Percentiles rank a stretch among this genome's conserved stretches.
These are phyloP conservation scores for Smallanthus sonchifolius DNA, from an alignment of 129 eudicot genomes.

Conservation along the genomic window DNA sequence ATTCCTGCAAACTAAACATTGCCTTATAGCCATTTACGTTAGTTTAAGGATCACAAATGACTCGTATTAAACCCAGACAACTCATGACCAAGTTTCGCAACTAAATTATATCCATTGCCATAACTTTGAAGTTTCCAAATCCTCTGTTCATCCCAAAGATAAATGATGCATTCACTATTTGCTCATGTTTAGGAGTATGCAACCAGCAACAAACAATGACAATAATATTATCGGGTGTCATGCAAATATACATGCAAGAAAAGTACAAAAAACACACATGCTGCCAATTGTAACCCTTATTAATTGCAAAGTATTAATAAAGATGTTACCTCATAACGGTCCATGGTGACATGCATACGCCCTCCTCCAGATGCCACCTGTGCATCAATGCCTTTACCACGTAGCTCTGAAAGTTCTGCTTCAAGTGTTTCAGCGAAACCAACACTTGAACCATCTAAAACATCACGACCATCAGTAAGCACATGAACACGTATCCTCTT, in stretches of 20 bases:
- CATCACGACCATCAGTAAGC: constrained; percentile 97
- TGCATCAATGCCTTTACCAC: constrained; percentile 76
- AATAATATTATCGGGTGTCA: neutral
- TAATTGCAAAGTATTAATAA: neutral
- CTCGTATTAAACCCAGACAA: too few relatives aligned
- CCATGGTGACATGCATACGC: constrained; percentile 95
- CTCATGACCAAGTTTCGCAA: too few relatives aligned
- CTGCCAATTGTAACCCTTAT: neutral
- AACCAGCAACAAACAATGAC: constrained; percentile 3
- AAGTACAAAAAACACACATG: neutral
- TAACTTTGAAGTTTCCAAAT: too few relatives aligned
- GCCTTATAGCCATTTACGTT: too few relatives aligned
- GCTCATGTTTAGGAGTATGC: too few relatives aligned
- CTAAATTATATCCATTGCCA: too few relatives aligned
- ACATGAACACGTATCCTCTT: constrained; percentile 80
- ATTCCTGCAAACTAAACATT: too few relatives aligned
- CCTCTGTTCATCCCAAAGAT: too few relatives aligned
- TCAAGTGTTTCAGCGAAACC: constrained; percentile 89
- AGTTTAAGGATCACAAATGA: too few relatives aligned
- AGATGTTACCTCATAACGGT: constrained; percentile 78
- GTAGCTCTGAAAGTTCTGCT: constrained; percentile 59
- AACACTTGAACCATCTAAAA: constrained; percentile 85
- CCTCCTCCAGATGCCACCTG: constrained; percentile 97
- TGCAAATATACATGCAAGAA: neutral
- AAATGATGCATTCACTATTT: too few relatives aligned